phyloP scores from a whole-genome alignment of 78 protist genomes.

The Dictyostelium firmibasis region DNA sequence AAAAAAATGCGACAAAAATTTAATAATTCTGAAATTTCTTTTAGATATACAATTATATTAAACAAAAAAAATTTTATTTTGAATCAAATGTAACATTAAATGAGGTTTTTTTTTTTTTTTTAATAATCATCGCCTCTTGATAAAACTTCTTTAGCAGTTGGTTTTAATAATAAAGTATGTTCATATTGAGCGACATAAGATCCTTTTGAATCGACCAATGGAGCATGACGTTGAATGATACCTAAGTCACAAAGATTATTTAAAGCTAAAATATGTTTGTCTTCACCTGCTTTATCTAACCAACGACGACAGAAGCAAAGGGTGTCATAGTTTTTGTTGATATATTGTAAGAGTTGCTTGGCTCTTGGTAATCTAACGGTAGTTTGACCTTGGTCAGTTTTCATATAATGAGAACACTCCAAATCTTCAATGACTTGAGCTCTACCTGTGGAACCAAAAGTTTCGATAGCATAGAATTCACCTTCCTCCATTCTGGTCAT shows the following conservation, averaged over 20 bases:
- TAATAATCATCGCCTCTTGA: slow-evolving; percentile 96
- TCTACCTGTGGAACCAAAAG: slow-evolving; percentile 95
- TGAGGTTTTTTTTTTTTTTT: background rate
- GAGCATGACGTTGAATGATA: slow-evolving; percentile 92
- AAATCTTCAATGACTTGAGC: slow-evolving; percentile 92
- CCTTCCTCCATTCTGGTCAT: slow-evolving; percentile 95
- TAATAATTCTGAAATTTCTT: background rate
- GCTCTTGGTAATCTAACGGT: slow-evolving; percentile 81
- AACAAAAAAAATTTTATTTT: background rate
- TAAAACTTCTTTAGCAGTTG: slow-evolving; percentile 97
- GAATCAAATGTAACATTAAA: background rate
- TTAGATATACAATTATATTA: background rate
- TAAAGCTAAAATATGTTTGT: slow-evolving; percentile 85
- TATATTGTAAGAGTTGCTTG: slow-evolving; percentile 87
- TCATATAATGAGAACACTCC: slow-evolving; percentile 98
- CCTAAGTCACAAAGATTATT: slow-evolving; percentile 91
- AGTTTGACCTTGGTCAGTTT: slow-evolving; percentile 37
- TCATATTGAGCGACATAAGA: slow-evolving; percentile 97
- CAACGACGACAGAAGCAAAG: slow-evolving; percentile 96
- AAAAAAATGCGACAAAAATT: too few relatives aligned
- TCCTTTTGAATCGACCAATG: slow-evolving; percentile 95
- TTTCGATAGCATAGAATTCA: slow-evolving; percentile 99
- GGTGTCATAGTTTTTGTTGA: slow-evolving; percentile 95
- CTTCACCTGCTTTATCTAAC: slow-evolving; percentile 72
- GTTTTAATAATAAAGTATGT: slow-evolving; percentile 95